Evolutionary conservation across 2,329 filamentous ascomycete genomes (phyloP).

Genomic region (Hymenoscyphus repandus): DNA sequence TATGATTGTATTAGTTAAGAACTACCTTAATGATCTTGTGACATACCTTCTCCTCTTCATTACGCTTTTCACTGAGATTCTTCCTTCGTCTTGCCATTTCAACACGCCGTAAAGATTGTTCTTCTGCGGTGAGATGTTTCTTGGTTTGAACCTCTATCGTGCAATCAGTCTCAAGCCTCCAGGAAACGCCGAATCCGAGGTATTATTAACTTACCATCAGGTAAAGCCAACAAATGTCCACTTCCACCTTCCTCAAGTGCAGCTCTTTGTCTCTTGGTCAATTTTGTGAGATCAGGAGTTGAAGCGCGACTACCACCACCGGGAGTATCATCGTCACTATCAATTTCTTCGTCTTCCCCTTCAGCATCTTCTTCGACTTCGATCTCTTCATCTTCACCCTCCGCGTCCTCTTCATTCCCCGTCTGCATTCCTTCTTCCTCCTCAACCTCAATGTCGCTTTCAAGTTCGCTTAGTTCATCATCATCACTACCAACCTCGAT

Average conservation of each 20-base stretch:
- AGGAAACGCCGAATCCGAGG: neutral
- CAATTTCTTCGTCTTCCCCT: conserved; percentile 32
- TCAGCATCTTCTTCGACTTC: conserved; percentile 32
- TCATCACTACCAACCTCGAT: conserved; percentile 29
- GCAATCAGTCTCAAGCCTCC: conserved; percentile 15
- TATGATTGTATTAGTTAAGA: conserved; percentile 32
- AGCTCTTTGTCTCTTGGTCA: conserved; percentile 64
- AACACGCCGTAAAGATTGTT: conserved; percentile 65
- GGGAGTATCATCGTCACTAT: conserved; percentile 36
- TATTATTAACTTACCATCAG: conserved; percentile 32
- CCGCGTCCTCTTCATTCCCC: conserved; percentile 36
- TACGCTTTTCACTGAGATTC: conserved; percentile 71
- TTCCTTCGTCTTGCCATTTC: conserved; percentile 71
- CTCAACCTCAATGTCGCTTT: conserved; percentile 37
- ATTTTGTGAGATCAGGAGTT: conserved; percentile 58
- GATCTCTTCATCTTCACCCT: conserved; percentile 43
- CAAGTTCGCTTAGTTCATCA: conserved; percentile 32
- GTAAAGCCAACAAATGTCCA: conserved; percentile 37
- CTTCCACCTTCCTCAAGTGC: conserved; percentile 47
- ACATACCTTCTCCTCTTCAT: conserved; percentile 68
- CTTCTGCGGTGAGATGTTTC: conserved; percentile 67
- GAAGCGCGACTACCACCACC: conserved; percentile 47
- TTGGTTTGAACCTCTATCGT: conserved; percentile 60
- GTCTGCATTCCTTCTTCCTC: conserved; percentile 41
- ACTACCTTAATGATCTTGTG: neutral